Evolutionary conservation across 2,329 filamentous ascomycete genomes (phyloP).

Genomic region (Colletotrichum noveboracense): DNA sequence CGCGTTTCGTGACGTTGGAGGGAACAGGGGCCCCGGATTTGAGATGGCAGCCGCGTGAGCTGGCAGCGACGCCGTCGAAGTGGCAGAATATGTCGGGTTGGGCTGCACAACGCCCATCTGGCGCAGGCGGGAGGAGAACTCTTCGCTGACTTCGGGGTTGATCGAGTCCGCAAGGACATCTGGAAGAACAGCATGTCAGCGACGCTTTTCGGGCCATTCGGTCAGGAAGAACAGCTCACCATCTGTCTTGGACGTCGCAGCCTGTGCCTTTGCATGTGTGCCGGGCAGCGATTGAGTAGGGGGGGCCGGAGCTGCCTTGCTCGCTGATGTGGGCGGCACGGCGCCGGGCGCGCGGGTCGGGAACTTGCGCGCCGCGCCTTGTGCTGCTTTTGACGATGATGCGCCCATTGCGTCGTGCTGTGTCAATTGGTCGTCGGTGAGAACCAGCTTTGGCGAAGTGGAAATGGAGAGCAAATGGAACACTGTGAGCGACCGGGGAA

Average conservation of each 20-base stretch:
- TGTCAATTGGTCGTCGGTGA: background rate
- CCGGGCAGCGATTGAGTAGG: conserved; percentile 15
- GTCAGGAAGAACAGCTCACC: conserved; percentile 27
- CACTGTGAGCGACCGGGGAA: background rate
- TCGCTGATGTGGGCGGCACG: conserved; percentile 16
- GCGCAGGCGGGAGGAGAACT: conserved; percentile 56
- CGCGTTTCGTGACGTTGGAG: conserved; percentile 40
- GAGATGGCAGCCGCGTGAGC: conserved; percentile 8
- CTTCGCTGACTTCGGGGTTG: conserved; percentile 48
- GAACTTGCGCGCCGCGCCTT: conserved; percentile 47
- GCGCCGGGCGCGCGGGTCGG: conserved; percentile 42
- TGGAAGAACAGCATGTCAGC: conserved; percentile 23
- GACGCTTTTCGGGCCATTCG: conserved; percentile 14
- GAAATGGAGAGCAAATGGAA: background rate
- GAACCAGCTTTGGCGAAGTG: background rate
- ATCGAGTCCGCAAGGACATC: conserved; percentile 43
- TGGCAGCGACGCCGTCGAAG: conserved; percentile 45
- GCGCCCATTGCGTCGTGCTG: conserved; percentile 43
- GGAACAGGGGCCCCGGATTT: conserved; percentile 30
- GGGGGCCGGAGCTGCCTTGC: conserved; percentile 17
- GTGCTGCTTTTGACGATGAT: conserved; percentile 50
- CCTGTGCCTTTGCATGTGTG: conserved; percentile 2
- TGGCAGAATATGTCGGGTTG: conserved; percentile 58
- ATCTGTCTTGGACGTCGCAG: conserved; percentile 34
- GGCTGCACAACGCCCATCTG: conserved; percentile 61